phyloP scores from a whole-genome alignment of 352 stramenopile genomes.

The Phytophthora sp. region DNA sequence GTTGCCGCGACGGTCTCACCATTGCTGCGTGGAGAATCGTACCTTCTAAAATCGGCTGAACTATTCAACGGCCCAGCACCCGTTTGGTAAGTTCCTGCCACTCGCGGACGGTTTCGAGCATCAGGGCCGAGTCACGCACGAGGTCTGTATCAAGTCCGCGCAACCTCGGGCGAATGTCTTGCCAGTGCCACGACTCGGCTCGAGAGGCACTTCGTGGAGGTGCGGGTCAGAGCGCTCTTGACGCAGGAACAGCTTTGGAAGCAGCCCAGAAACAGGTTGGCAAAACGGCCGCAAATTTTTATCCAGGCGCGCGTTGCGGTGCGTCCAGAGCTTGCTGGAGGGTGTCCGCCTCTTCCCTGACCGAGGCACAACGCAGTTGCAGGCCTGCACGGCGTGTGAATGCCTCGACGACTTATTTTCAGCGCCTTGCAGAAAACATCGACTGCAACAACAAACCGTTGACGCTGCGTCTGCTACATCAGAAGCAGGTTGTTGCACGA shows the following conservation, averaged over 20 bases:
- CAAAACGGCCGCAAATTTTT: conserved; percentile 28
- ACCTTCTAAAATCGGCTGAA: conserved; percentile 26
- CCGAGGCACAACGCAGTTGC: conserved; percentile 8
- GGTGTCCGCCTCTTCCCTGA: conserved; percentile 13
- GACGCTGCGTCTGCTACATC: not conserved
- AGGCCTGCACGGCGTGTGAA: conserved; percentile 1
- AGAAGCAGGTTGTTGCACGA: too few relatives aligned
- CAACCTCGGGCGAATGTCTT: not conserved
- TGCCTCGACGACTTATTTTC: conserved; percentile 21
- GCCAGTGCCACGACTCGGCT: not conserved
- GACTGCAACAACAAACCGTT: not conserved
- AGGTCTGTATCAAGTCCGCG: conserved; percentile 1
- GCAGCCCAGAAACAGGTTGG: conserved; percentile 6
- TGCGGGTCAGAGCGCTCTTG: not conserved
- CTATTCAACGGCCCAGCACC: conserved; percentile 9
- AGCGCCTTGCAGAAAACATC: conserved; percentile 7
- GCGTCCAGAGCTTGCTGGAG: conserved; percentile 1
- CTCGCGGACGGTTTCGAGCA: conserved; percentile 24
- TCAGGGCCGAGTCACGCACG: conserved; percentile 6
- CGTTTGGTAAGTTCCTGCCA: conserved; percentile 19
- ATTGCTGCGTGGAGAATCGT: conserved; percentile 4
- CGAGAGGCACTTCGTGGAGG: not conserved
- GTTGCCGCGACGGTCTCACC: conserved; percentile 19
- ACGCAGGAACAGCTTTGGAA: conserved; percentile 23
- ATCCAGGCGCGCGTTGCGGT: conserved; percentile 1